phyloP scores from a whole-genome alignment of 345 rosid genomes.

The Abelmoschus esculentus region DNA sequence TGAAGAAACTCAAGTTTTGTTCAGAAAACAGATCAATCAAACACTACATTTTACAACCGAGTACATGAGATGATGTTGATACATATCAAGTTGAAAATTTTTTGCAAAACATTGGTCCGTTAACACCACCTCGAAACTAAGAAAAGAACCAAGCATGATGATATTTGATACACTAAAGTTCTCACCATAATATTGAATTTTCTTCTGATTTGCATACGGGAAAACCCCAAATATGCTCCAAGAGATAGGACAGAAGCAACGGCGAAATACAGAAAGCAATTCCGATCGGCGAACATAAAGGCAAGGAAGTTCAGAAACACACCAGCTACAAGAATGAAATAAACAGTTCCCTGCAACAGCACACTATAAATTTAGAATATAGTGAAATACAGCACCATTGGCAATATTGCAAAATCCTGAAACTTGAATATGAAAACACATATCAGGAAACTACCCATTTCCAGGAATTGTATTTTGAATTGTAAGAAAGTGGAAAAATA shows the following conservation, averaged over 20 bases:
- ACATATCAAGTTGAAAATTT: too few relatives aligned
- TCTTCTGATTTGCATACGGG: conserved; percentile 53
- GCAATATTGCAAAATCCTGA: neutral
- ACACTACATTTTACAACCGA: neutral
- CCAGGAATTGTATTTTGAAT: neutral
- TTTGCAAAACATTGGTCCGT: neutral
- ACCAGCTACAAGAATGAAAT: conserved; percentile 43
- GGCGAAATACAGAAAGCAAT: conserved; percentile 63
- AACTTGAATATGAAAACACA: neutral
- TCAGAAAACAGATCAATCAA: neutral
- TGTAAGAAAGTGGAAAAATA: neutral
- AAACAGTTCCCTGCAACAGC: conserved; percentile 50
- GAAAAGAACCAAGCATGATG: neutral
- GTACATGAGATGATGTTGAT: neutral
- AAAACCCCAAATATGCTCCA: conserved; percentile 61
- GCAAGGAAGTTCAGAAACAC: conserved; percentile 42
- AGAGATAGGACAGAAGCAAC: conserved; percentile 38
- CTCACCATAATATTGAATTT: conserved; percentile 84
- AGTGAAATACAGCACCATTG: neutral
- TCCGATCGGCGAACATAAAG: conserved; percentile 49
- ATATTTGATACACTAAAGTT: neutral
- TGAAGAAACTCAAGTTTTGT: too few relatives aligned
- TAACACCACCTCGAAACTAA: neutral
- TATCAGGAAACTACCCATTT: neutral
- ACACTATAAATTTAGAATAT: conserved; percentile 9